These are phyloP conservation scores for Pseudozyma sp. DNA, from an alignment of 1,284 basidiomycete genomes.

Conservation along the genomic window DNA sequence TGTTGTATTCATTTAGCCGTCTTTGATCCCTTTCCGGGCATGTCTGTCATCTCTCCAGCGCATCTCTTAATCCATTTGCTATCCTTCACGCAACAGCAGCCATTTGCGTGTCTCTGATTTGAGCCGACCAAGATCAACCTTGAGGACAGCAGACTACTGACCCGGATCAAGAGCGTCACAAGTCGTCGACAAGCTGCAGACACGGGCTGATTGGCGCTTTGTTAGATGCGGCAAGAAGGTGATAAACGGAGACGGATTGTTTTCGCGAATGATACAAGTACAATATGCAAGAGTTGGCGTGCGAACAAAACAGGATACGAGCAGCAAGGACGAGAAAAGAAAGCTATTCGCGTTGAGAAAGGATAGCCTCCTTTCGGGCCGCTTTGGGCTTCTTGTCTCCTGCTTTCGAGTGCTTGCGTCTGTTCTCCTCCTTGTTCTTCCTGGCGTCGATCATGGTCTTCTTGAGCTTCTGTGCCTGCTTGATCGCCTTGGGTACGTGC, in stretches of 20 bases:
- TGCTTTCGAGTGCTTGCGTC: constrained; percentile 76
- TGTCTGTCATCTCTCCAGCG: not conserved
- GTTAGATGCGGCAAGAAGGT: not conserved
- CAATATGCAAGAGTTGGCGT: constrained; percentile 13
- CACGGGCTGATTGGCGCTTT: no score
- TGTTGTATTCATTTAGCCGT: constrained; percentile 37
- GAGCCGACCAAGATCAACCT: no score
- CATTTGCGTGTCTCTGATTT: not conserved
- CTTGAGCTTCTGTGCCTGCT: constrained; percentile 88
- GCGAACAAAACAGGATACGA: constrained; percentile 2
- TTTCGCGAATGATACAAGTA: constrained; percentile 31
- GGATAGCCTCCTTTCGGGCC: constrained; percentile 77
- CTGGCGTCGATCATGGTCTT: constrained; percentile 90
- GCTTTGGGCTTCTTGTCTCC: constrained; percentile 90
- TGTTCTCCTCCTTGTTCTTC: constrained; percentile 91
- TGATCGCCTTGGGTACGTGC: constrained; percentile 88
- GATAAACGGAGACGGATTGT: not conserved
- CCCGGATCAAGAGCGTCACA: not conserved
- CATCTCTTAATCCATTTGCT: not conserved
- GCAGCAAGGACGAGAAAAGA: not conserved
- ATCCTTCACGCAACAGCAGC: not conserved
- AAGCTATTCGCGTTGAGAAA: constrained; percentile 32
- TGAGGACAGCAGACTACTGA: no score
- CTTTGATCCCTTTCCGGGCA: not conserved
- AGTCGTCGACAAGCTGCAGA: not conserved